Evolutionary conservation across 1,284 basidiomycete genomes (phyloP), one percentile per base, ranked within the genome.

Genomic region (Ceratobasidium papillatum): DNA sequence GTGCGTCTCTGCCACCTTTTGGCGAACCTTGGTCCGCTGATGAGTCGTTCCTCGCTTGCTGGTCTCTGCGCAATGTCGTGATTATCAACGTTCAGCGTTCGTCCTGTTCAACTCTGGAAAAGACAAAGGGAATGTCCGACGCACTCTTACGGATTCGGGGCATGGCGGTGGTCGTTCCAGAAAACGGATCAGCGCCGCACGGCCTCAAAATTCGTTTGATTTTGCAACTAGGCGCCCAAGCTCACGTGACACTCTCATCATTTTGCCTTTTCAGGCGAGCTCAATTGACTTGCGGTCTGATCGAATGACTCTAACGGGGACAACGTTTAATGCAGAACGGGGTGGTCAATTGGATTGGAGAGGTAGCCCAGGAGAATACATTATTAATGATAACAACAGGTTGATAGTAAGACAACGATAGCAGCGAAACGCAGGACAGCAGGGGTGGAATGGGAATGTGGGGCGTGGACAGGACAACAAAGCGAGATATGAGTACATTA

Each of bases 1-100:
- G 81, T 86, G 87, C 77, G 89, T 87, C 82, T 96, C 95, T 38
- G 89, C 84, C 41, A 90, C 89, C 84, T 96, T 96, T 81, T 92
- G 88, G 81, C 89, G 88, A 80, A 96, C 86, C 81, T 89, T 95
- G 74, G 88, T 87, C 56, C 94, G 89, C 78, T 94, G 88, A 80
- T 91, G 87, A 47, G 90, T 93, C 30, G 88, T 88, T 36, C 87
- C 86, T 56, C 96, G 88, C 82, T 91, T 95, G 79, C 91, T 93
- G 14, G 95, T 96, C 85, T 94, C 95, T 98, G 81, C 62, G 64
- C 32, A 75, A 36, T 62, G 3, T 58, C 68, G n/a, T n/a, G n/a
- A 59, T 25, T 72, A 41, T 56, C 45, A 36, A 51, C 58, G 22
- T n/a, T 58, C 58, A 66, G 38, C 66, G 47, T 22, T 64, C 30